A percentile compares a stretch with the other conserved stretches of the same genome.
Evolutionary conservation across 495 filamentous ascomycete genomes (phyloP).

Genomic region (Penicillium pancosmium): DNA sequence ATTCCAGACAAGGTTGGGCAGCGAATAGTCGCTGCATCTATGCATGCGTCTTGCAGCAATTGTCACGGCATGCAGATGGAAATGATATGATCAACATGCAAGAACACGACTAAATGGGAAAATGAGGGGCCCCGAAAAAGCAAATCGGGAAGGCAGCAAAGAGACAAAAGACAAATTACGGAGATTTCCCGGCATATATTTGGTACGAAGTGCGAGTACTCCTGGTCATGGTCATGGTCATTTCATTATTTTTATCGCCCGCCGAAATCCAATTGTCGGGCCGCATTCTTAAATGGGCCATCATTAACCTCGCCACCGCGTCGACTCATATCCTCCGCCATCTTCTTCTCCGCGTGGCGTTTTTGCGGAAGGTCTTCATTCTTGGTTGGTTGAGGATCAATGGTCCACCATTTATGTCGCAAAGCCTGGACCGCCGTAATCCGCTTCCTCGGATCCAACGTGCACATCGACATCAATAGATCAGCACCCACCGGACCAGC

Average conservation of each 20-base stretch:
- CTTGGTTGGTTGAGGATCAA: constrained; percentile 78
- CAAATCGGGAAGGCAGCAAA: not conserved
- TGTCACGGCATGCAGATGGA: not conserved
- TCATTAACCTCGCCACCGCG: constrained; percentile 74
- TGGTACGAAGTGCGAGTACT: not conserved
- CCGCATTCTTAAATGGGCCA: constrained; percentile 68
- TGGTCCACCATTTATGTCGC: constrained; percentile 83
- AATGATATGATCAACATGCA: not conserved
- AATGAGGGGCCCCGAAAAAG: not conserved
- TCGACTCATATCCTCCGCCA: constrained; percentile 82
- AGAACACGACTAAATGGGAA: not conserved
- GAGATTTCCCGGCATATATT: not conserved
- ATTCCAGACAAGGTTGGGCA: constrained; percentile 9
- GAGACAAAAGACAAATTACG: not conserved
- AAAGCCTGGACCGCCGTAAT: constrained; percentile 75
- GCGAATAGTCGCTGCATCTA: constrained; percentile 10
- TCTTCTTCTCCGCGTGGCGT: constrained; percentile 61
- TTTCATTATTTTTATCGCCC: constrained; percentile 33
- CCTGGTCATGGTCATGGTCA: too few species aligned
- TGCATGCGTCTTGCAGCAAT: constrained; percentile 12
- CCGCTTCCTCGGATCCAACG: constrained; percentile 81
- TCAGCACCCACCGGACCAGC: constrained; percentile 82
- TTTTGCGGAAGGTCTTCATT: constrained; percentile 80
- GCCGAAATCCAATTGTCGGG: constrained; percentile 83
- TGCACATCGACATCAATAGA: constrained; percentile 81